Conservation (phyloP, 495 filamentous ascomycete genomes). For the Aspergillus sclerotiicarbonarius region DNA sequence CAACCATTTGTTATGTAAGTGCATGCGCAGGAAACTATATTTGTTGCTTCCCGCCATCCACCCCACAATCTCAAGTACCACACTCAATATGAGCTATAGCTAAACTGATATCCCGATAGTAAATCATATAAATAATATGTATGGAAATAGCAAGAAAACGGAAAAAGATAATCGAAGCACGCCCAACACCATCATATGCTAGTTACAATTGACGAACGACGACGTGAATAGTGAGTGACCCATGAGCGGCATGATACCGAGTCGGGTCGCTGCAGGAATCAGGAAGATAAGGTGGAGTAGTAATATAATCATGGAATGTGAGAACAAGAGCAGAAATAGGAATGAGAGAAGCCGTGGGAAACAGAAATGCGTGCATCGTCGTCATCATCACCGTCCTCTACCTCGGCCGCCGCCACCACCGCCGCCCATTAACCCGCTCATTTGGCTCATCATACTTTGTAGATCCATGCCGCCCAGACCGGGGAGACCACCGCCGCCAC, state of each 20-base stretch:
- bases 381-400: slow-evolving; percentile 34
- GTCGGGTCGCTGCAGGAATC: not conserved
- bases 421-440: slow-evolving; percentile 67
- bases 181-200: slow-evolving; percentile 21
- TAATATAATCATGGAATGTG: not conserved
- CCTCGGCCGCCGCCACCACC: slow-evolving; percentile 39
- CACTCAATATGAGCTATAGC: too few relatives aligned
- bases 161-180: slow-evolving; percentile 1
- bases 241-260: slow-evolving; percentile 4
- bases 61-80: too few relatives aligned
- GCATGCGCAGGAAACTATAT: too few relatives aligned
- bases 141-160: not conserved
- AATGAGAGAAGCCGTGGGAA: not conserved
- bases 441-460: slow-evolving; percentile 82
- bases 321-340: not conserved
- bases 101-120: not conserved
- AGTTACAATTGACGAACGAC: slow-evolving; percentile 4
- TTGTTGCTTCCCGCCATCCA: too few relatives aligned
- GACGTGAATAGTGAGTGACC: not conserved
- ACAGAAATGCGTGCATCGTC: not conserved
- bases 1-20: too few relatives aligned
- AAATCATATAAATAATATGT: not conserved
- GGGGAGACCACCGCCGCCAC: slow-evolving; percentile 45
- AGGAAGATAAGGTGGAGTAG: not conserved
- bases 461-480: slow-evolving; percentile 71